Base-by-base conservation (phyloP, 176 grass and related monocot genomes). In the Rhynchospora breviuscula region DNA sequence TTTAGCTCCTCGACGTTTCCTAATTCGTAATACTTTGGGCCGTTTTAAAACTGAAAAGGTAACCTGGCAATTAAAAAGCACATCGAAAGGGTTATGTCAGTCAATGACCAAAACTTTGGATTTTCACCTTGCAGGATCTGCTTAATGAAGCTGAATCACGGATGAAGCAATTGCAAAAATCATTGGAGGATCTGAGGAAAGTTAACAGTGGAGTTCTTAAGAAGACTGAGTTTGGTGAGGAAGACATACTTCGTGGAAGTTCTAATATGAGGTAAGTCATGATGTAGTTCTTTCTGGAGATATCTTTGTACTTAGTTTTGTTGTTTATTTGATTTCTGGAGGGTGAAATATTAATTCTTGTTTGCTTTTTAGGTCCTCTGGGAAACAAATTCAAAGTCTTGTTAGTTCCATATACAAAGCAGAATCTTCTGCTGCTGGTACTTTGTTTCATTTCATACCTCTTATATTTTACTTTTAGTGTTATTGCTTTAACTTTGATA, bases 41-140 rank as follows among this genome's bases (percentile, higher is more conserved):
- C 93, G 91, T 88, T 91, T 98, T 33, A 91, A 93, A 81, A 95
- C 84, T 78, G 96, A 98, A 85, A 93, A 98, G 92, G 96, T 98
- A 88, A 58, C n/a, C 5, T 65, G 19, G 25, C 14, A 52, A 22
- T 69, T 66, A 59, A 84, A 83, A 68, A 86, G 22, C 11, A 47
- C 22, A 67, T 64, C 66, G 74, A 75, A n/a, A 63, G 46, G 48
- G 44, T 5, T 84, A 79, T 54, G 71, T 26, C 56, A 72, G 29
- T 25, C 52, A 82, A 82, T 83, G 22, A 81, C 7, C 70, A 70
- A 71, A 59, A 69, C 74, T 74, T 44, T 61, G 33, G 8, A 44
- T 76, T 66, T 67, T 60, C 75, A 80, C 46, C 87, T 63, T 35
- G 74, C 64, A 95, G 93, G 90, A 93, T 80, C 86, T 89, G 84